Evolutionary conservation across 345 rosid species (phyloP).

Genomic region (Cardamine occulta): DNA sequence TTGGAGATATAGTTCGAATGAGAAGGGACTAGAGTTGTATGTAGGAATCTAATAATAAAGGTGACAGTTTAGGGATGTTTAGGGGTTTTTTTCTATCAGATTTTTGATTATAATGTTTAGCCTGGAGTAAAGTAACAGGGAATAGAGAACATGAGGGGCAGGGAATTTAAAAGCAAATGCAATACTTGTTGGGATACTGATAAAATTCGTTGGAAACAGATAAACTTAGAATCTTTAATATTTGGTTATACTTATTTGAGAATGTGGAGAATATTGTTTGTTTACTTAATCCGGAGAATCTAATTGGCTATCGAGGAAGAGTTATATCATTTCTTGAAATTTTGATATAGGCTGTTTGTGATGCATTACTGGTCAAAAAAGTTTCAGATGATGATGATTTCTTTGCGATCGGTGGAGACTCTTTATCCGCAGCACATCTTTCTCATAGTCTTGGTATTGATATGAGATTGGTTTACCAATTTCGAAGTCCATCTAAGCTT

Average conservation of each 20-base stretch:
- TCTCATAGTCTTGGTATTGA: conserved; percentile 77
- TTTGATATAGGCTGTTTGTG: conserved; percentile 71
- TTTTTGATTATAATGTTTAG: neutral
- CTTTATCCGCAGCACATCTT: conserved; percentile 85
- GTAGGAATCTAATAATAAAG: conserved; percentile 5
- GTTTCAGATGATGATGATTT: conserved; percentile 77
- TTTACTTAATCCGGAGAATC: conserved; percentile 3
- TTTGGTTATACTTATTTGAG: neutral
- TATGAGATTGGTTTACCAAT: conserved; percentile 76
- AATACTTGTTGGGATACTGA: conserved; percentile 15
- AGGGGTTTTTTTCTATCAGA: neutral
- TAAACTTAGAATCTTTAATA: conserved; percentile 15
- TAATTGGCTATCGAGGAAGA: conserved; percentile 14
- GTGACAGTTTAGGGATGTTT: conserved; percentile 10
- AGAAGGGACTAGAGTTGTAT: conserved; percentile 5
- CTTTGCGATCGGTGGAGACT: conserved; percentile 88
- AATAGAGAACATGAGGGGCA: conserved; percentile 28
- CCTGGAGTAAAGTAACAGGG: conserved; percentile 6
- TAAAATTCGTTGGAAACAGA: neutral
- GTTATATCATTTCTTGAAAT: conserved; percentile 23
- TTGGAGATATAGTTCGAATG: neutral
- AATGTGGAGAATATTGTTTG: neutral
- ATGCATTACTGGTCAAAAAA: conserved; percentile 69
- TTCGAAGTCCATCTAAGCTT: conserved; percentile 75
- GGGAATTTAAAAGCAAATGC: conserved; percentile 7